Conservation (phyloP, 495 filamentous ascomycete species). For the Hyaloscypha finlandica region DNA sequence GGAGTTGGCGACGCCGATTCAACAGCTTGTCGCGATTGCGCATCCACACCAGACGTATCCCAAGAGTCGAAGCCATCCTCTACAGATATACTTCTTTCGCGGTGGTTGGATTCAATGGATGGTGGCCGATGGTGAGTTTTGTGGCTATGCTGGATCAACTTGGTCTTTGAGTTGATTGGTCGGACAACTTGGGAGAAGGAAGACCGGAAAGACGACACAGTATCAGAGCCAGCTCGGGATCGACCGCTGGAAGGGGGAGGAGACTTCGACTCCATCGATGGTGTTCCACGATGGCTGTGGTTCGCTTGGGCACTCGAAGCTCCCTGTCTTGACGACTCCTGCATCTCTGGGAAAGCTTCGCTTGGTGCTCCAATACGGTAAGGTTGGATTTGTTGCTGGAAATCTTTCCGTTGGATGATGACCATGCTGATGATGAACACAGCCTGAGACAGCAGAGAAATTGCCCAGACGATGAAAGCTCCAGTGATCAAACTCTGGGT, state of each 20-base stretch:
- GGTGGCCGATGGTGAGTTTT: constrained; percentile 25
- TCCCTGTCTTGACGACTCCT: constrained; percentile 25
- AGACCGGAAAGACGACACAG: constrained; percentile 52
- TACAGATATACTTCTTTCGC: constrained; percentile 30
- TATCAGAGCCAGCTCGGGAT: constrained; percentile 42
- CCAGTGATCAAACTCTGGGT: constrained; percentile 32
- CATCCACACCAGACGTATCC: constrained; percentile 65
- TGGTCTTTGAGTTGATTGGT: constrained; percentile 52
- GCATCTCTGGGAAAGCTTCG: constrained; percentile 30
- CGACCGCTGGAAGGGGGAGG: constrained; percentile 31
- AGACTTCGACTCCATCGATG: constrained; percentile 32
- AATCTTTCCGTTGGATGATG: constrained; percentile 29
- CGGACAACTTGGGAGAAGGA: constrained; percentile 53
- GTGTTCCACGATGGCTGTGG: constrained; percentile 21
- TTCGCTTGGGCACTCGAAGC: constrained; percentile 15
- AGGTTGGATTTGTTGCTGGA: constrained; percentile 27
- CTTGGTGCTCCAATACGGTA: constrained; percentile 18
- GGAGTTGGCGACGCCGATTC: constrained; percentile 45
- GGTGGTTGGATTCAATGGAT: constrained; percentile 36
- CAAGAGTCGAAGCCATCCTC: constrained; percentile 68
- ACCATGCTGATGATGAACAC: constrained; percentile 32
- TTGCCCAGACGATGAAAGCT: constrained; percentile 35
- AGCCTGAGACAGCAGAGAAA: constrained; percentile 31
- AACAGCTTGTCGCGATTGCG: constrained; percentile 56
- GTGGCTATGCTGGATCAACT: constrained; percentile 36